Evolutionary conservation across 306 rosid genomes (phyloP), one percentile per base, ranked within the genome.

Genomic region (Castanospermum australe): DNA sequence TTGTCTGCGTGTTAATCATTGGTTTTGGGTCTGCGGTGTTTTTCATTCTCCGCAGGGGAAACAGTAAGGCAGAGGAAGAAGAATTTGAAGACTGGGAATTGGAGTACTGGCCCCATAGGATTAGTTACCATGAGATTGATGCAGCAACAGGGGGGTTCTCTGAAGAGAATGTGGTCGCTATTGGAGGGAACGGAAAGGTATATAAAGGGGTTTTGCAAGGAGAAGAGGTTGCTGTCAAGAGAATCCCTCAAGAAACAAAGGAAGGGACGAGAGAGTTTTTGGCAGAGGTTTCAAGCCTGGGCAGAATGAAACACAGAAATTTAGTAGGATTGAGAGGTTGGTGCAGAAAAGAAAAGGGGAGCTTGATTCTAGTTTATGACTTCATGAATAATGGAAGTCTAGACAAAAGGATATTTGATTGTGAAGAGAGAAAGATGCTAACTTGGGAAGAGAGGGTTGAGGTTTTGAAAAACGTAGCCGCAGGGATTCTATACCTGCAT

Each of bases 21-120:
- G 73, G 79, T 52, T 84, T 33, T 28, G 71, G 79, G 11, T 56
- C 69, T 74, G 38, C 63, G 28, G 56, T 39, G 3, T 83, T 32
- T 48, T 17, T 67, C 38, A 15, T 81, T 48, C 50, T 35, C 6
- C 7, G 22, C 57, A 79, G 75, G 12, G 25, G 82, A 20, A 80
- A 71, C 38, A 77, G 72, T 28, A 10, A 30, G 42, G 52, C 21
- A 33, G 22, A 8, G 15, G 88, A 76, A 77, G 88, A 76, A 77
- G 87, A 74, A 10, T 33, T 81, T 61, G 93, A 87, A 83, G 93
- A 89, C 0, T 89, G 92, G 95, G 95, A 92, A 73, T 41, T 69
- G 65, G 88, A 89, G 66, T 90, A 86, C 15, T 90, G 92, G 96
- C 97, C 97, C 0, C 90, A 92, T 61, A 77, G 89, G 74, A 83